Evolutionary conservation across 2,329 filamentous ascomycete genomes (phyloP).

Genomic region (Arthrobotrys musiformis): DNA sequence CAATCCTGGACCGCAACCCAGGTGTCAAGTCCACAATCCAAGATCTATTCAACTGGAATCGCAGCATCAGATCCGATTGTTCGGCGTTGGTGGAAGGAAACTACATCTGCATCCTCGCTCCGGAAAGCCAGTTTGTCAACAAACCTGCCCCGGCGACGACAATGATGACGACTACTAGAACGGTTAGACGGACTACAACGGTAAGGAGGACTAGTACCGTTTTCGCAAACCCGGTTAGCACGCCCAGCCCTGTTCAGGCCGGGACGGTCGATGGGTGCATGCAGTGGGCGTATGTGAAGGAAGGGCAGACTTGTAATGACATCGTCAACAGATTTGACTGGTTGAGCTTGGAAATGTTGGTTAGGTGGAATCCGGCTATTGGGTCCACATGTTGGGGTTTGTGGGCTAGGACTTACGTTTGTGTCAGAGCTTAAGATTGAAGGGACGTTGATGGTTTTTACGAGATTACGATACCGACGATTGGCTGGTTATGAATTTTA

Average conservation of each 20-base stretch:
- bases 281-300: conserved; percentile 25
- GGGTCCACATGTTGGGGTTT: neutral
- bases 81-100: neutral
- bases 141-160: neutral
- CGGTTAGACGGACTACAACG: neutral
- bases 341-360: neutral
- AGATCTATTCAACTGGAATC: conserved; percentile 26
- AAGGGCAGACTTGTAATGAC: conserved; percentile 21
- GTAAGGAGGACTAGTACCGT: neutral
- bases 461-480: too few relatives aligned
- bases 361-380: conserved; percentile 26
- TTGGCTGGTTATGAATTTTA: too few relatives aligned
- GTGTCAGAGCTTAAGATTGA: conserved; percentile 1
- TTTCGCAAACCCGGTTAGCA: neutral
- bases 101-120: conserved; percentile 8
- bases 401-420: conserved; percentile 34
- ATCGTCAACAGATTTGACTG: neutral
- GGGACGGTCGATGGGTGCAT: conserved; percentile 10
- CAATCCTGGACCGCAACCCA: conserved; percentile 5
- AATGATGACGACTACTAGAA: neutral
- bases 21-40: neutral
- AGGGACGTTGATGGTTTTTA: too few relatives aligned
- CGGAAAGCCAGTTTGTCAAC: neutral
- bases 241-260: conserved; percentile 30
- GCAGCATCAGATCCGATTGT: conserved; percentile 1